Conservation (phyloP, 2,329 filamentous ascomycete genomes). For the Diatrype stigma region DNA sequence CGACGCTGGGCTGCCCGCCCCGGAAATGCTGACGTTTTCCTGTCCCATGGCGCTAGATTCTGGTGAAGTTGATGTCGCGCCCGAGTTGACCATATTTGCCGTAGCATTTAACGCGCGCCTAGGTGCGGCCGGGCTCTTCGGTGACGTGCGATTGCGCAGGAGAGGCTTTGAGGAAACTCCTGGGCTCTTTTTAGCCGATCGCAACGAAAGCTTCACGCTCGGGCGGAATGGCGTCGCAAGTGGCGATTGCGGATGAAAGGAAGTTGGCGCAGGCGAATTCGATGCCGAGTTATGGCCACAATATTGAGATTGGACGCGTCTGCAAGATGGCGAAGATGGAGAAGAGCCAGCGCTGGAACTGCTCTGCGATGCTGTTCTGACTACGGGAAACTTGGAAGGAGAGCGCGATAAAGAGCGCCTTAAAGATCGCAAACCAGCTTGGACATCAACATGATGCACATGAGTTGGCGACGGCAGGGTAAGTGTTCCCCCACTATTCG, state of each 20-base stretch:
- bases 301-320: conserved; percentile 39
- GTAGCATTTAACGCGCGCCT: conserved; percentile 71
- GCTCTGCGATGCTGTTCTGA: conserved; percentile 42
- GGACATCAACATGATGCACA: conserved; percentile 74
- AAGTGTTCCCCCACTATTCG: conserved; percentile 57
- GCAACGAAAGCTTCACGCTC: conserved; percentile 62
- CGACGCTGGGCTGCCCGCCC: conserved; percentile 35
- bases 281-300: conserved; percentile 44
- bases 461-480: conserved; percentile 84
- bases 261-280: conserved; percentile 26
- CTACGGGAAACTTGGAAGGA: conserved; percentile 81
- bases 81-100: conserved; percentile 66
- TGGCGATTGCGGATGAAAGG: conserved; percentile 38
- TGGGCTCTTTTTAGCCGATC: conserved; percentile 53
- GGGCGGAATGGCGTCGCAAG: conserved; percentile 63
- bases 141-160: conserved; percentile 55
- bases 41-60: conserved; percentile 37
- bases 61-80: conserved; percentile 41
- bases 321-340: conserved; percentile 41
- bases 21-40: conserved; percentile 36
- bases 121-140: conserved; percentile 64
- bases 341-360: conserved; percentile 45
- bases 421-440: conserved; percentile 73
- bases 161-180: conserved; percentile 39
- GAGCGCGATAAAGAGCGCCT: conserved; percentile 86